Evolutionary conservation across 2,329 filamentous ascomycete species (phyloP).

Genomic region (Aspergillus novoparasiticus): DNA sequence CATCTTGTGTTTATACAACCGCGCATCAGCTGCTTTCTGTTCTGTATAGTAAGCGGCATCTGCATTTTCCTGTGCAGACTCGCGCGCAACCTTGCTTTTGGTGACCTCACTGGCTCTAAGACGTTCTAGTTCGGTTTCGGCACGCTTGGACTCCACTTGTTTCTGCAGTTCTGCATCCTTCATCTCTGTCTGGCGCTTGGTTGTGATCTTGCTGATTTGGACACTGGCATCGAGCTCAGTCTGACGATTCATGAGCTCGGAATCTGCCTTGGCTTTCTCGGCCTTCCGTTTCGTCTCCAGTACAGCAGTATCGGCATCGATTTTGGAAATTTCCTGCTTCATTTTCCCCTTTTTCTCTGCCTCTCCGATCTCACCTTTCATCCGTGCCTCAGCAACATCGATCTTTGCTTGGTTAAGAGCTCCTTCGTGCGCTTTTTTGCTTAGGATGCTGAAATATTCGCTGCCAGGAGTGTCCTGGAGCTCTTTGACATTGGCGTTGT

Average conservation of each 20-base stretch:
- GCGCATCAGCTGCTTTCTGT: slow-evolving; percentile 57
- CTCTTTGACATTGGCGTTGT: slow-evolving; percentile 81
- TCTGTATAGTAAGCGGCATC: slow-evolving; percentile 54
- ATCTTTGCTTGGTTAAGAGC: slow-evolving; percentile 77
- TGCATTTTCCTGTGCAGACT: slow-evolving; percentile 47
- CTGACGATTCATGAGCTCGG: slow-evolving; percentile 71
- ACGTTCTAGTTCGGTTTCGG: slow-evolving; percentile 77
- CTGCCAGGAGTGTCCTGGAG: slow-evolving; percentile 79
- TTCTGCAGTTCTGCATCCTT: slow-evolving; percentile 80
- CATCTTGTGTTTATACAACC: slow-evolving; percentile 42
- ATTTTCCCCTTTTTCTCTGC: slow-evolving; percentile 76
- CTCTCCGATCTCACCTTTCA: slow-evolving; percentile 66
- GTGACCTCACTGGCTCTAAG: slow-evolving; percentile 77
- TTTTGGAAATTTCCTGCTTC: slow-evolving; percentile 85
- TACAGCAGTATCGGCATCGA: slow-evolving; percentile 81
- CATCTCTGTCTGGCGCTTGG: slow-evolving; percentile 71
- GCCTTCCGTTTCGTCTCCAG: slow-evolving; percentile 82
- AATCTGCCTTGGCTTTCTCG: slow-evolving; percentile 77
- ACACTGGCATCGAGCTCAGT: slow-evolving; percentile 73
- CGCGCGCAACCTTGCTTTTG: slow-evolving; percentile 63
- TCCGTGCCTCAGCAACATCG: slow-evolving; percentile 61
- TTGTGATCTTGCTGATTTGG: slow-evolving; percentile 73
- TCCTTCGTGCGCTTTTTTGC: slow-evolving; percentile 81
- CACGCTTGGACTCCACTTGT: slow-evolving; percentile 75
- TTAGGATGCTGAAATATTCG: slow-evolving; percentile 81